Base-by-base conservation (phyloP, 1,284 basidiomycete genomes). In the Coniferiporia weirii region DNA sequence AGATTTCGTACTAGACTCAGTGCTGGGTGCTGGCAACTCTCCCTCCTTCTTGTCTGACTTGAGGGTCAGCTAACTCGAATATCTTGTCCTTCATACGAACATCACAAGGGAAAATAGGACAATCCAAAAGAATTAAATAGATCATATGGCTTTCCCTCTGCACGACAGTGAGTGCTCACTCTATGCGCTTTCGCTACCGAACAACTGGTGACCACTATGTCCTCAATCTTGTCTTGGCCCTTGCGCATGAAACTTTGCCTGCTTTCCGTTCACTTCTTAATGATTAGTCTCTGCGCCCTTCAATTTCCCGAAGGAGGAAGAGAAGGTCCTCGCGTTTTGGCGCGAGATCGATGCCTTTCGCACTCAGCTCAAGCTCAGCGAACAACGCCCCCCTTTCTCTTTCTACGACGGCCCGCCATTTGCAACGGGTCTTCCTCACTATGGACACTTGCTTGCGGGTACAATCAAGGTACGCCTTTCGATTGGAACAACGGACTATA, bases 341-440 rank as follows among this genome's bases (percentile, higher is more conserved):
- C 81, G 84, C 64, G 94, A 95, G 70, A 99, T 99, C 71, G 93
- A 99, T 78, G 97, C 97, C 57, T 99, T 99, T 77, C 84, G 90
- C 72, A 98, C 95, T 4, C 93, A 91, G 67, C 76, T 98, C 66
- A 93, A 94, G 76, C 85, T 97, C 59, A 93, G 91, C 2, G 89
- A 97, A 71, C 94, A 92, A 8, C 81, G 87, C 51, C 93, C 94
- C 48, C 84, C 93, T 65, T 98, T 83, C 74, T 88, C 93, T 47
- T 99, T 99, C 79, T 98, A 95, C 76, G 97, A 99, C 71, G 96
- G 97, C 1, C 96, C 96, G 5, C 96, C 96, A 1, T 99, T 98
- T 69, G 96, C 96, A 1, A 98, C 97, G 4, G 97, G 97, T 59
- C 77, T 97, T 65, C 97, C 96, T 4, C 96, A 99, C 73, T 98